phyloP scores from a whole-genome alignment of 257 asterid genomes.

The Eustoma russellianum region DNA sequence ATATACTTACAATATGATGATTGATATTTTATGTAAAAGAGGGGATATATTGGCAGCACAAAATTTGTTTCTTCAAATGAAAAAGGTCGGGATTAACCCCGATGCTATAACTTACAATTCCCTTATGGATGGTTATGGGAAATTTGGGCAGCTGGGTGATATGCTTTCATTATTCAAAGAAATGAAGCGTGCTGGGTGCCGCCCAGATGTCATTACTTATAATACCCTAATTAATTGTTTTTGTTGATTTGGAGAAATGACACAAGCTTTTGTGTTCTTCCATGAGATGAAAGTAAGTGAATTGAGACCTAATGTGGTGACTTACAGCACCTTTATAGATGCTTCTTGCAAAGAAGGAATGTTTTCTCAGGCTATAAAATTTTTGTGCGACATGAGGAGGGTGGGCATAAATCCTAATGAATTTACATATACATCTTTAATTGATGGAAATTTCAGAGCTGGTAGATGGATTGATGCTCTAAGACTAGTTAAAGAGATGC shows the following conservation, averaged over 20 bases:
- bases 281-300: constrained; percentile 63
- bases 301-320: constrained; percentile 67
- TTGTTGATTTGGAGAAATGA: constrained; percentile 59
- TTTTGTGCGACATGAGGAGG: constrained; percentile 81
- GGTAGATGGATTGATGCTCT: constrained; percentile 55
- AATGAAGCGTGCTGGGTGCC: constrained; percentile 59
- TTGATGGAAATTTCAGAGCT: constrained; percentile 73
- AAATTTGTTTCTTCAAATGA: constrained; percentile 56
- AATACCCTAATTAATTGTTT: constrained; percentile 84
- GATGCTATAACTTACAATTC: constrained; percentile 80
- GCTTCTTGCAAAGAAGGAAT: constrained; percentile 88
- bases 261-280: constrained; percentile 50
- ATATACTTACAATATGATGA: constrained; percentile 70
- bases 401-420: constrained; percentile 80
- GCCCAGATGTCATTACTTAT: constrained; percentile 70
- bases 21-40: constrained; percentile 59
- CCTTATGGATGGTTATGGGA: constrained; percentile 73
- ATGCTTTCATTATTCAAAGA: constrained; percentile 52
- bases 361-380: constrained; percentile 68
- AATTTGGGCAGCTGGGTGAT: constrained; percentile 49
- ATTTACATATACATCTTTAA: constrained; percentile 67
- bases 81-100: constrained; percentile 46
- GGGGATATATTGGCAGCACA: constrained; percentile 58
- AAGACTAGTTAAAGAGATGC: constrained; percentile 76
- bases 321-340: constrained; percentile 83